phyloP scores from a whole-genome alignment of 2,329 filamentous ascomycete genomes.

The Balansia obtecta region DNA sequence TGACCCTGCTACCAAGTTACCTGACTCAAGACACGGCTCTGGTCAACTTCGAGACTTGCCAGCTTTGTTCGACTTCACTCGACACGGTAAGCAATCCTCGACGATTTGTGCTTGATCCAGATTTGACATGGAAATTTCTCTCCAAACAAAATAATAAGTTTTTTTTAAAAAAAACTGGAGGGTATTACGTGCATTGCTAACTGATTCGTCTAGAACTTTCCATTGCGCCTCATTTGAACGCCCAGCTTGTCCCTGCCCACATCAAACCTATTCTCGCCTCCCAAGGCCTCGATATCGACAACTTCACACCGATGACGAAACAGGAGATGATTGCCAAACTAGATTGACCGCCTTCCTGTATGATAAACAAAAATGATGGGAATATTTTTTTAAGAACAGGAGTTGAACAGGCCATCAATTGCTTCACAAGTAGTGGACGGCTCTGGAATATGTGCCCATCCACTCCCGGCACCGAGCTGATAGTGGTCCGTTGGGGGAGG shows the following conservation, averaged over 20 bases:
- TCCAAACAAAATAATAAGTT: neutral
- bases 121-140: no score
- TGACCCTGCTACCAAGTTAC: conserved; percentile 80
- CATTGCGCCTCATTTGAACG: conserved; percentile 81
- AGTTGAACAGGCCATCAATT: conserved; percentile 21
- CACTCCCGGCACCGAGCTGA: conserved; percentile 19
- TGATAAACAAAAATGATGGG: neutral
- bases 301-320: conserved; percentile 81
- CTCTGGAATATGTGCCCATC: conserved; percentile 17
- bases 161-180: neutral
- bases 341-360: conserved; percentile 54
- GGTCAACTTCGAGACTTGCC: conserved; percentile 73
- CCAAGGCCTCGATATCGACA: conserved; percentile 82
- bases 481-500: conserved; percentile 11
- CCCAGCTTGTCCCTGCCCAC: conserved; percentile 75
- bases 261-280: conserved; percentile 61
- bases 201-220: conserved; percentile 60
- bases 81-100: conserved; percentile 60
- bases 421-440: conserved; percentile 17
- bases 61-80: conserved; percentile 82
- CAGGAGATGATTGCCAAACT: conserved; percentile 96
- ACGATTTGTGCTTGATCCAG: no score
- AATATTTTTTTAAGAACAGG: conserved; percentile 3
- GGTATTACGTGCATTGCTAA: no score
- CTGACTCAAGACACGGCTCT: conserved; percentile 84